Percentiles rank a stretch among this genome's conserved stretches.
phyloP scores from a whole-genome alignment of 1,139 yeast genomes.

The Tardiomyces depauwii region DNA sequence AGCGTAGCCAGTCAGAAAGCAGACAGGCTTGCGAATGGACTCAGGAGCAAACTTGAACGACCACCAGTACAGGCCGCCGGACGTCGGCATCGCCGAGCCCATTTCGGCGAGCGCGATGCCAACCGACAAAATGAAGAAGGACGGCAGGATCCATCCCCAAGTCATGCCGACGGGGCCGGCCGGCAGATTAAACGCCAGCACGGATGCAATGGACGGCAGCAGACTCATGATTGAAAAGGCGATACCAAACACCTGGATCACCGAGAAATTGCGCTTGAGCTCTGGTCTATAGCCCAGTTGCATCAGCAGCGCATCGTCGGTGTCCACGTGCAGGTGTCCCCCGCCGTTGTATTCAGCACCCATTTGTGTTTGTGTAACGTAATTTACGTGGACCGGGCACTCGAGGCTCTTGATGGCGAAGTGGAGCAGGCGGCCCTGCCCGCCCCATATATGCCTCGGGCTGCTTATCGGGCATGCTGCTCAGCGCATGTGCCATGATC shows the following conservation, averaged over 20 bases:
- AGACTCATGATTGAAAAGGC: slow-evolving; percentile 65
- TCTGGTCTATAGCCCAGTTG: slow-evolving; percentile 62
- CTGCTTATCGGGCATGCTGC: no score
- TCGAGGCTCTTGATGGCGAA: no score
- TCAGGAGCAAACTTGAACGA: slow-evolving; percentile 45
- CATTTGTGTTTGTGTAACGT: no score
- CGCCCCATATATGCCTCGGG: no score
- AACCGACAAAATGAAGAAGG: slow-evolving; percentile 36
- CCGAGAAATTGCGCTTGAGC: slow-evolving; percentile 52
- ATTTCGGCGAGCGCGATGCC: slow-evolving; percentile 51
- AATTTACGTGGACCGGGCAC: no score
- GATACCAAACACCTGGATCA: slow-evolving; percentile 43
- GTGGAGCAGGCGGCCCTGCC: no score
- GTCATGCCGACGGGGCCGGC: slow-evolving; percentile 49
- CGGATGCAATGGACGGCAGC: slow-evolving; percentile 49
- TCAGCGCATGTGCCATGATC: no score
- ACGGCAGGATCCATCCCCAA: slow-evolving; percentile 56
- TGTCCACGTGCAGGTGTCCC: neutral
- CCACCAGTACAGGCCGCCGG: slow-evolving; percentile 55
- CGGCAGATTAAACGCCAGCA: slow-evolving; percentile 32
- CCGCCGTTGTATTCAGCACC: no score
- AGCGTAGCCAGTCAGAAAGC: slow-evolving; percentile 49
- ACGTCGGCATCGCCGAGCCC: slow-evolving; percentile 57
- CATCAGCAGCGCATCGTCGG: slow-evolving; percentile 23
- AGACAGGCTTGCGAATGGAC: slow-evolving; percentile 31